phyloP scores from a whole-genome alignment of 306 rosid genomes.

The Chamaecrista fasciculata region DNA sequence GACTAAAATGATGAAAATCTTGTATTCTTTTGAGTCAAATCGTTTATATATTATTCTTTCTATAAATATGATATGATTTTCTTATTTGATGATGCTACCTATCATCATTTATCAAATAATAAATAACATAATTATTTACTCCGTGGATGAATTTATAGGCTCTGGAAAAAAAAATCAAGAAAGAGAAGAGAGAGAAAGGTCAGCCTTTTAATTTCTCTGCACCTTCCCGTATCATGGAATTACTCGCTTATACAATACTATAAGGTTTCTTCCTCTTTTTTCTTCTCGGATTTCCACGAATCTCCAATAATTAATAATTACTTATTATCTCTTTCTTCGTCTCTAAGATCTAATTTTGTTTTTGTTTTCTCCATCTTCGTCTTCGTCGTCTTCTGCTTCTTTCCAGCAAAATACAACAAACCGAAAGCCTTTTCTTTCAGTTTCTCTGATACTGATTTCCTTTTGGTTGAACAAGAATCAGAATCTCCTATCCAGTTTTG shows the following conservation, averaged over 20 bases:
- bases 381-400: neutral
- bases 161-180: too few relatives aligned
- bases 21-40: neutral
- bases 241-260: neutral
- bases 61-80: too few relatives aligned
- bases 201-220: neutral
- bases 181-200: neutral
- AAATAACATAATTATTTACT: too few relatives aligned
- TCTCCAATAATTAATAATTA: neutral
- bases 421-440: neutral
- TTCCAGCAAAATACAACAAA: neutral
- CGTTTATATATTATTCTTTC: neutral
- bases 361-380: neutral
- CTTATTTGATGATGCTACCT: too few relatives aligned
- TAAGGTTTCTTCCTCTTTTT: neutral
- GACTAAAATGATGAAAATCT: too few relatives aligned
- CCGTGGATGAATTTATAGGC: too few relatives aligned
- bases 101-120: too few relatives aligned
- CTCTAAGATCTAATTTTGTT: constrained; percentile 23
- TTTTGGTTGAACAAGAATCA: neutral
- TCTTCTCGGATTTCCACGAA: neutral
- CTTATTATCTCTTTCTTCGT: constrained; percentile 29
- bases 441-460: neutral
- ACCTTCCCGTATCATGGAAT: neutral
- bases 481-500: neutral